phyloP scores from a whole-genome alignment of 768 basidiomycete species.

The Kwoniella pini region DNA sequence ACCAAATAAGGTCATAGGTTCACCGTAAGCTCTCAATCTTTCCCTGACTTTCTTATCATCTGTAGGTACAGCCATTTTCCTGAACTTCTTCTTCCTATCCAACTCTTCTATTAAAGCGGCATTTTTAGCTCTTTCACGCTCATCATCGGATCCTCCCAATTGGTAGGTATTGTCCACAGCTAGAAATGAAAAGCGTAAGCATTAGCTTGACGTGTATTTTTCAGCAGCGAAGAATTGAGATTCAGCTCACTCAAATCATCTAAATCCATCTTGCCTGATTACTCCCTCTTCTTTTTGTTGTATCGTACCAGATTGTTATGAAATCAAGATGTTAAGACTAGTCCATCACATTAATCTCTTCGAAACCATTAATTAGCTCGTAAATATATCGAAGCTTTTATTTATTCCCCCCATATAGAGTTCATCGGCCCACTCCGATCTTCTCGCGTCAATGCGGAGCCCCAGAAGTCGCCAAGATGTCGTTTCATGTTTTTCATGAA shows the following conservation, averaged over 20 bases:
- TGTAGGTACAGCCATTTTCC: conserved; percentile 91
- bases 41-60: conserved; percentile 92
- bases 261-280: conserved; percentile 38
- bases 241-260: conserved; percentile 41
- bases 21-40: conserved; percentile 85
- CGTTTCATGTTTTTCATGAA: neutral
- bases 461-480: neutral
- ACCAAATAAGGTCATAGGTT: conserved; percentile 96
- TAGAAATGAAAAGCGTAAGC: conserved; percentile 6
- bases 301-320: neutral
- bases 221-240: neutral
- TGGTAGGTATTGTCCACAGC: conserved; percentile 46
- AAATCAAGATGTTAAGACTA: no score
- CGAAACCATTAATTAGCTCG: no score
- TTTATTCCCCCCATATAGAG: neutral
- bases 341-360: no score
- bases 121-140: conserved; percentile 58
- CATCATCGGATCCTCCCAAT: conserved; percentile 50
- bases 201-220: neutral
- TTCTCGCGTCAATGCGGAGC: neutral
- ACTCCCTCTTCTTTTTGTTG: neutral
- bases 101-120: conserved; percentile 88
- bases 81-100: conserved; percentile 94
- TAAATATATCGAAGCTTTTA: no score
- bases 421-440: neutral